Conservation (phyloP, 306 rosid species). For the Vigna trinervia region DNA sequence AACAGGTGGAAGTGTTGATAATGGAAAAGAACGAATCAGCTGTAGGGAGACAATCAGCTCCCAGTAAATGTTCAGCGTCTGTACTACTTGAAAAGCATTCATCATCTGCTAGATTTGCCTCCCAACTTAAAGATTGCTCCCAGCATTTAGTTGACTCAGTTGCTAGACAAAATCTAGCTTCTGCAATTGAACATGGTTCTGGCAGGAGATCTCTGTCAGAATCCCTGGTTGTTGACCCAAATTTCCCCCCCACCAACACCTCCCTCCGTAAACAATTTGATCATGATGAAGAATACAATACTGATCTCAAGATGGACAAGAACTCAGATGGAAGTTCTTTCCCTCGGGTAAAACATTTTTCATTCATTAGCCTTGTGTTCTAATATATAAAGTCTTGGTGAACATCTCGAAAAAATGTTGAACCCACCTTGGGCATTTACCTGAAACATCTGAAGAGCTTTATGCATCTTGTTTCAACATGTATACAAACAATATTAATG, state of each 20-base stretch:
- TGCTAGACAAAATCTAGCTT: conserved; percentile 77
- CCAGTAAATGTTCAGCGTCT: conserved; percentile 60
- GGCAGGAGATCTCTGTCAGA: conserved; percentile 92
- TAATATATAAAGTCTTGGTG: conserved; percentile 1
- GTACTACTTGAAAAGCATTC: conserved; percentile 57
- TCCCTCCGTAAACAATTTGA: conserved; percentile 82
- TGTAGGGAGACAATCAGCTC: conserved; percentile 57
- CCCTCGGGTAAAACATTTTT: conserved; percentile 57
- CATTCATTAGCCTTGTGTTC: conserved; percentile 10
- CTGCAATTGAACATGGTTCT: conserved; percentile 85
- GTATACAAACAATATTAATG: not conserved
- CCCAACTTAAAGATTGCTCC: conserved; percentile 68
- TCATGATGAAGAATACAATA: conserved; percentile 67
- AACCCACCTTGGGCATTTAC: conserved; percentile 6
- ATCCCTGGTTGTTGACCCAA: conserved; percentile 62
- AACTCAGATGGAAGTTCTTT: conserved; percentile 62
- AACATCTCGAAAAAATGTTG: conserved; percentile 30
- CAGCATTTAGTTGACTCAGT: conserved; percentile 68
- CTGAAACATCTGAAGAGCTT: not conserved
- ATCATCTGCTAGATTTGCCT: conserved; percentile 61
- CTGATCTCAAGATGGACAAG: conserved; percentile 63
- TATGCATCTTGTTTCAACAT: conserved; percentile 19
- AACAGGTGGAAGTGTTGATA: conserved; percentile 79
- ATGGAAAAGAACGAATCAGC: conserved; percentile 73
- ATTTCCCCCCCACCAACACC: conserved; percentile 58